A percentile compares a stretch with the other conserved stretches of the same genome.
These are phyloP conservation scores for Celoporthe dispersa DNA, from an alignment of 2,329 filamentous ascomycete genomes.

Conservation along the genomic window DNA sequence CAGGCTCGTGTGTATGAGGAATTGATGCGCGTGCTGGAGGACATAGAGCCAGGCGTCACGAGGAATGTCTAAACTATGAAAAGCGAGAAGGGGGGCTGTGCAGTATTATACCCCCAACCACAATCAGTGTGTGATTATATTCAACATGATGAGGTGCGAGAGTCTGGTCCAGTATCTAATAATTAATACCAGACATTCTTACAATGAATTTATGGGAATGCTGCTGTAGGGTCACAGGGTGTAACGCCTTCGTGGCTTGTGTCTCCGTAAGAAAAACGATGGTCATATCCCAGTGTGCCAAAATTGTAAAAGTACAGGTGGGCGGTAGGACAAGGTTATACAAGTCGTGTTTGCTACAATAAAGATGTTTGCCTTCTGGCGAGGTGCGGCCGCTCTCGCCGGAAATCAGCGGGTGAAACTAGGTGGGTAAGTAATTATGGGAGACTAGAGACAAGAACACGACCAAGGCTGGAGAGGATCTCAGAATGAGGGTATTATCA, in stretches of 20 bases:
- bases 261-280: no score
- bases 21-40: slow-evolving; percentile 47
- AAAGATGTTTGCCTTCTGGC: neutral
- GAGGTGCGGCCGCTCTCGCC: neutral
- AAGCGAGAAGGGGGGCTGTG: no score
- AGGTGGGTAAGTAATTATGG: neutral
- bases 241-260: no score
- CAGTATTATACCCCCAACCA: no score
- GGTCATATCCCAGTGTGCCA: no score
- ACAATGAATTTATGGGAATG: no score
- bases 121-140: no score
- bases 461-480: neutral
- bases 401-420: neutral
- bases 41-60: slow-evolving; percentile 45
- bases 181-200: no score
- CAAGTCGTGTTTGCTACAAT: neutral
- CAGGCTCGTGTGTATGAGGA: slow-evolving; percentile 48
- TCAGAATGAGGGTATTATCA: neutral
- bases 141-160: no score
- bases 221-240: no score
- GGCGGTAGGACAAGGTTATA: neutral
- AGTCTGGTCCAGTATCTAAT: no score
- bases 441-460: neutral
- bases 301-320: no score
- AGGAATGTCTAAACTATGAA: slow-evolving; percentile 37